A percentile compares a stretch with the other conserved stretches of the same genome.
phyloP scores from a whole-genome alignment of 495 filamentous ascomycete species.

The Aspergillus mulundensis region DNA sequence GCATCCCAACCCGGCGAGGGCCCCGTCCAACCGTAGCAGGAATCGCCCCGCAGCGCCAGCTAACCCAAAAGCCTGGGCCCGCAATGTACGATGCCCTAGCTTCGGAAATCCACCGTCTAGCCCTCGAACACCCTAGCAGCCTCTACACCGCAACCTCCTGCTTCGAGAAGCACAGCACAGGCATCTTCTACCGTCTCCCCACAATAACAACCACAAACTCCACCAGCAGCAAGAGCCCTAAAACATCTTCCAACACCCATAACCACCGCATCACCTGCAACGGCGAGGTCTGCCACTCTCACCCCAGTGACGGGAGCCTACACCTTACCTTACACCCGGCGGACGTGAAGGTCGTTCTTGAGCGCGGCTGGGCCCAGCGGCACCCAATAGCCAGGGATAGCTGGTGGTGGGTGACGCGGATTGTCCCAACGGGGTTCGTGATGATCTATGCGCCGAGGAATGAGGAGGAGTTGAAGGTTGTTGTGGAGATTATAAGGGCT shows the following conservation, averaged over 20 bases:
- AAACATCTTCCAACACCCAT: neutral
- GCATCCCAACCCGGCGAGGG: conserved; percentile 55
- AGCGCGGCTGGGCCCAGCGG: conserved; percentile 75
- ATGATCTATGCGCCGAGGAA: conserved; percentile 79
- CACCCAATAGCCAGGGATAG: conserved; percentile 71
- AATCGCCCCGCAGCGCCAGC: conserved; percentile 77
- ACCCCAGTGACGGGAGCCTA: conserved; percentile 65
- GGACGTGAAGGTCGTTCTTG: conserved; percentile 67
- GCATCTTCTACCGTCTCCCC: conserved; percentile 55
- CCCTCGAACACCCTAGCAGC: conserved; percentile 38
- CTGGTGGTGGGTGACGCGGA: conserved; percentile 41
- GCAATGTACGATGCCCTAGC: conserved; percentile 51
- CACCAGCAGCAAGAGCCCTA: neutral
- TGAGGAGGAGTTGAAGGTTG: conserved; percentile 57
- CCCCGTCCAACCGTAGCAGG: conserved; percentile 62
- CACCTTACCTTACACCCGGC: conserved; percentile 75
- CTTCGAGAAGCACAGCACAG: conserved; percentile 76
- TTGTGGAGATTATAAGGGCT: conserved; percentile 67
- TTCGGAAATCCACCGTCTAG: conserved; percentile 47
- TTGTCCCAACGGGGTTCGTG: conserved; percentile 65
- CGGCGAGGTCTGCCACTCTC: conserved; percentile 76
- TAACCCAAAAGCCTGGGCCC: conserved; percentile 55
- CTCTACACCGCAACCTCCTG: conserved; percentile 63
- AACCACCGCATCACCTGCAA: conserved; percentile 39
- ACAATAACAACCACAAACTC: neutral